Percentiles rank a stretch among this genome's conserved stretches.
These are phyloP conservation scores for Euphorbia lathyris DNA, from an alignment of 345 rosid genomes.

Conservation along the genomic window DNA sequence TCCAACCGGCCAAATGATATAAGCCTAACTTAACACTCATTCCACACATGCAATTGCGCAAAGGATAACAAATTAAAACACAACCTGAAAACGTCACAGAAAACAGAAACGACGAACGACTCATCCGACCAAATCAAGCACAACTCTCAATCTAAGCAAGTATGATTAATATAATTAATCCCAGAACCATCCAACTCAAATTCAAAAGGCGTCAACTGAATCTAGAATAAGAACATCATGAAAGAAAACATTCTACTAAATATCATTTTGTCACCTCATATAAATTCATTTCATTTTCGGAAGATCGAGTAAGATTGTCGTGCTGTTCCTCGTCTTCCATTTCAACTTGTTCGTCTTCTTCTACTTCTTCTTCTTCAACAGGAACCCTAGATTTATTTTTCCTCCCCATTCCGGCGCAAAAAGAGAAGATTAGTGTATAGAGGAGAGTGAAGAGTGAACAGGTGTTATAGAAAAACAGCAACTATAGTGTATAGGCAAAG, in stretches of 20 bases:
- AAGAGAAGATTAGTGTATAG: not conserved
- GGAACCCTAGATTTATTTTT: constrained; percentile 55
- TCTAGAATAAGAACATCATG: not conserved
- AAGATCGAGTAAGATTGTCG: constrained; percentile 20
- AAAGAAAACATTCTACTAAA: not conserved
- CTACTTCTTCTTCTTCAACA: constrained; percentile 30
- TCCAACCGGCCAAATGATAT: too few species aligned
- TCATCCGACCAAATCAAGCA: not conserved
- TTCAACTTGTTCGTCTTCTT: constrained; percentile 27
- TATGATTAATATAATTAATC: not conserved
- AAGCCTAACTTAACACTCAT: too few species aligned
- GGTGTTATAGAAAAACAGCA: too few species aligned
- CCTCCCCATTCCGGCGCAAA: constrained; percentile 46
- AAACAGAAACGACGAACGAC: not conserved
- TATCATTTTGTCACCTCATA: constrained; percentile 44
- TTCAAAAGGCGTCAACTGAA: not conserved
- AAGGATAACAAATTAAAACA: too few species aligned
- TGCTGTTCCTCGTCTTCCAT: constrained; percentile 33
- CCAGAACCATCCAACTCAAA: not conserved
- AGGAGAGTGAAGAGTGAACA: too few species aligned
- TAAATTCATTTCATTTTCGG: constrained; percentile 37
- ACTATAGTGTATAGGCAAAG: too few species aligned
- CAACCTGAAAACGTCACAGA: not conserved
- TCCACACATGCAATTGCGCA: too few species aligned
- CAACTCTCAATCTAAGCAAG: not conserved